These are phyloP conservation scores for Austroboletus olivaceoglutinosus DNA, from an alignment of 1,284 basidiomycete genomes.

Conservation along the genomic window DNA sequence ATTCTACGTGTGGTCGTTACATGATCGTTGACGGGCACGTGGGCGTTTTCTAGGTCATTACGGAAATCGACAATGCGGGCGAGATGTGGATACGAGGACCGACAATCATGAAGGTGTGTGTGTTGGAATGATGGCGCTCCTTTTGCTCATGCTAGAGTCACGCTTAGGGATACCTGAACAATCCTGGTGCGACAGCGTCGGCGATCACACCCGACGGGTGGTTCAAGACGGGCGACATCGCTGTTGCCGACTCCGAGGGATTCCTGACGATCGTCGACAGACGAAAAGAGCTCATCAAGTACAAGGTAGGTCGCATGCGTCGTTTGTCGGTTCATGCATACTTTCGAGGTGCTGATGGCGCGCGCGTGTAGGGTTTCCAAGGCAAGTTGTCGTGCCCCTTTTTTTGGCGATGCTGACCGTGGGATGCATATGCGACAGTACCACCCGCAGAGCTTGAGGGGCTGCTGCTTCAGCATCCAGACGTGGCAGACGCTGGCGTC, in stretches of 20 bases:
- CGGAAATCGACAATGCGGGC: constrained; percentile 43
- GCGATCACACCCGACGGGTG: constrained; percentile 71
- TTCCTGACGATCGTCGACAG: constrained; percentile 66
- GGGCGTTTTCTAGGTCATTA: constrained; percentile 19
- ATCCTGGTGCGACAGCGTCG: constrained; percentile 60
- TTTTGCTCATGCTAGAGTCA: neutral
- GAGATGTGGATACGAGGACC: constrained; percentile 83
- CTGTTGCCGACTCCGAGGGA: constrained; percentile 60
- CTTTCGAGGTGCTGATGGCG: too few relatives aligned
- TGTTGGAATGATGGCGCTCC: neutral
- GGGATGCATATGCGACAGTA: constrained; percentile 42
- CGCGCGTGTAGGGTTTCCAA: constrained; percentile 52
- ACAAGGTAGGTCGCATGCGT: constrained; percentile 50
- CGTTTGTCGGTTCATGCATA: too few relatives aligned
- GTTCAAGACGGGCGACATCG: constrained; percentile 86
- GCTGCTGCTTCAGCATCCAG: constrained; percentile 68
- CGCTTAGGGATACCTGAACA: constrained; percentile 63
- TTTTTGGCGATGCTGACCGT: neutral
- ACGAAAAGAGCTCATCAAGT: constrained; percentile 83
- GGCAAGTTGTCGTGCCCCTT: constrained; percentile 36
- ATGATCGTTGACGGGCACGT: too few relatives aligned
- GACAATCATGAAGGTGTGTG: constrained; percentile 73
- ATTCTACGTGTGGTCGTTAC: neutral
- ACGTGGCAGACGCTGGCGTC: constrained; percentile 71
- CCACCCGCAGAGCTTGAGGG: constrained; percentile 82